Conservation (phyloP, 148 eudicot species). For the Rhododendron williamsianum region DNA sequence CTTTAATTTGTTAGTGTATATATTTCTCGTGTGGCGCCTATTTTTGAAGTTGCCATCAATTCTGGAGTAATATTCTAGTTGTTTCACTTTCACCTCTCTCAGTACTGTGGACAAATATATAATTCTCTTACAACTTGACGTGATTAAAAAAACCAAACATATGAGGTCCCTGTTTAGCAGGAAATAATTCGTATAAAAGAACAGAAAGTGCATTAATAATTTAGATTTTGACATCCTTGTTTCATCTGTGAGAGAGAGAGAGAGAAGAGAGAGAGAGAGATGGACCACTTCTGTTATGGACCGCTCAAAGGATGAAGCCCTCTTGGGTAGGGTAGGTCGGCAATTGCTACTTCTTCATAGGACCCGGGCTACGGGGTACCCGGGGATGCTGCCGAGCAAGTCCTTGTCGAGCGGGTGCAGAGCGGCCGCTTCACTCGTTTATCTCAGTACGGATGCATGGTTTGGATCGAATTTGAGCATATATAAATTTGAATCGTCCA, state of each 20-base stretch:
- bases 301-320: slow-evolving; percentile 2
- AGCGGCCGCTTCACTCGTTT: accelerated
- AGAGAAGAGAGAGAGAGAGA: not conserved
- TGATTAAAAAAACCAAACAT: not conserved
- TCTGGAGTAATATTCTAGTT: too few relatives aligned
- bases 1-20: not conserved
- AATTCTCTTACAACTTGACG: too few relatives aligned
- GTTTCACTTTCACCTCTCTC: not conserved
- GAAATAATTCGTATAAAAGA: not conserved
- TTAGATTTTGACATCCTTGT: slow-evolving; percentile 12
- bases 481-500: too few relatives aligned
- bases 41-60: not conserved
- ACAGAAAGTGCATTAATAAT: not conserved
- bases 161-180: not conserved
- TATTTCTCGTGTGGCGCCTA: not conserved
- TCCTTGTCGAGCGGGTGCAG: too few relatives aligned
- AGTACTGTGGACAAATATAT: too few relatives aligned
- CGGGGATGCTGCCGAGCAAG: too few relatives aligned
- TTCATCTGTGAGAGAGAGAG: not conserved
- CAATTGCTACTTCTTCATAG: not conserved
- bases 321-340: not conserved
- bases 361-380: not conserved
- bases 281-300: slow-evolving; percentile 16
- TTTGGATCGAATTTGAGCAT: too few relatives aligned
- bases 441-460: too few relatives aligned